Conservation (phyloP, 495 filamentous ascomycete genomes). For the Penicillium chermesinum region DNA sequence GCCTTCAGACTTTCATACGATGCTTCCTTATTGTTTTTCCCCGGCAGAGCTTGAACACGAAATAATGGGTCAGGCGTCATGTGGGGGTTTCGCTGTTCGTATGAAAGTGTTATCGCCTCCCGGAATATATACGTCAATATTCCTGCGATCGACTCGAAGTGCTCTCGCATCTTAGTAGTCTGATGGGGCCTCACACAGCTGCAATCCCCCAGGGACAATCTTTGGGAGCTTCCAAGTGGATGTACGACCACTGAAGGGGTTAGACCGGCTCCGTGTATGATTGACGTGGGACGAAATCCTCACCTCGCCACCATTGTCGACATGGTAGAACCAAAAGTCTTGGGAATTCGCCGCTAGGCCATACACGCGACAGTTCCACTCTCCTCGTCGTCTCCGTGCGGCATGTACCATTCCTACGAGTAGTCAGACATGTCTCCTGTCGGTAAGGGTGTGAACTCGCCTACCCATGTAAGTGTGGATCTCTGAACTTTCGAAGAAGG, state of each 20-base stretch:
- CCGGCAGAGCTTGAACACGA: neutral
- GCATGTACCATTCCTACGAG: constrained; percentile 7
- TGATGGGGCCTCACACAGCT: too few relatives aligned
- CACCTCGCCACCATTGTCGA: constrained; percentile 4
- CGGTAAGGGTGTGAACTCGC: neutral
- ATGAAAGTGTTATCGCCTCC: neutral
- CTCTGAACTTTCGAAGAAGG: neutral
- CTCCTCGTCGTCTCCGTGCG: neutral
- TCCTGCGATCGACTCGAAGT: constrained; percentile 1
- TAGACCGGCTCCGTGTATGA: neutral
- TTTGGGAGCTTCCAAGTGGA: neutral
- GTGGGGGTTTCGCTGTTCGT: neutral
- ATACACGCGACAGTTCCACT: constrained; percentile 4
- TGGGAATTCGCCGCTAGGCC: constrained; percentile 4
- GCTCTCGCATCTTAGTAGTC: neutral
- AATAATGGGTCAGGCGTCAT: neutral
- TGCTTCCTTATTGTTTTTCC: neutral
- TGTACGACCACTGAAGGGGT: constrained; percentile 2
- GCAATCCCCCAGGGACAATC: too few relatives aligned
- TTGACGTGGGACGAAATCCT: neutral
- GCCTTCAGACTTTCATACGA: neutral
- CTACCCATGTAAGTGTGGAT: constrained; percentile 6
- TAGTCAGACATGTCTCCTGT: neutral
- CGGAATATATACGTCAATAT: constrained; percentile 3
- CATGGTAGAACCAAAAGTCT: constrained; percentile 8